Conservation (phyloP, 768 basidiomycete genomes). For the Termitomyces sp. region DNA sequence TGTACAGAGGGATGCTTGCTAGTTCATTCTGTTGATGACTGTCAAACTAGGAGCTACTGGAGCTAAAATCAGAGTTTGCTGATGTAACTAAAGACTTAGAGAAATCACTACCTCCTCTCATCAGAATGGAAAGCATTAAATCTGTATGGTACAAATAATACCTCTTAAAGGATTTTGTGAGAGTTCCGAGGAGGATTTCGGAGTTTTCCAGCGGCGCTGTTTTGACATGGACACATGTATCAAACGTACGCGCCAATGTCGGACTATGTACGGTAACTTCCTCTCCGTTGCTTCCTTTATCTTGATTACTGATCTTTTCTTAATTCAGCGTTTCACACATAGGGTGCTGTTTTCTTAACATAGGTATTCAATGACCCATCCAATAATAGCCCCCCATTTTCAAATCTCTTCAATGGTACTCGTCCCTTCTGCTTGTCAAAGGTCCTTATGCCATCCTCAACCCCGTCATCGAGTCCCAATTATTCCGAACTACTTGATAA, state of each 20-base stretch:
- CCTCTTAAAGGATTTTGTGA: not conserved
- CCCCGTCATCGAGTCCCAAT: no score
- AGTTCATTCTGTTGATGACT: no score
- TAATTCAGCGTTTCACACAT: not conserved
- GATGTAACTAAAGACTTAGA: not conserved
- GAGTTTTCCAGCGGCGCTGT: not conserved
- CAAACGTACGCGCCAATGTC: no score
- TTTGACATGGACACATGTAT: no score
- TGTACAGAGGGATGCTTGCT: no score
- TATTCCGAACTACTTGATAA: slow-evolving; percentile 11
- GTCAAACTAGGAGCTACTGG: no score
- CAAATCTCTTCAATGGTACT: slow-evolving; percentile 9
- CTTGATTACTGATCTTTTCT: not conserved
- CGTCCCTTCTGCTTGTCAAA: not conserved
- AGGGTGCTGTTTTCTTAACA: not conserved
- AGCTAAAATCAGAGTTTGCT: no score
- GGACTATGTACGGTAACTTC: no score
- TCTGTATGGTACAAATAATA: not conserved
- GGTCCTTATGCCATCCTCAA: not conserved
- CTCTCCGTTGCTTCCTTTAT: no score
- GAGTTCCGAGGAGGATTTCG: not conserved
- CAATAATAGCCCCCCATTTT: not conserved
- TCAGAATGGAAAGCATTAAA: not conserved
- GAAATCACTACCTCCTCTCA: not conserved
- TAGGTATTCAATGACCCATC: not conserved